Conservation (phyloP, 441 rosid genomes). For the Raphanus hybrid region DNA sequence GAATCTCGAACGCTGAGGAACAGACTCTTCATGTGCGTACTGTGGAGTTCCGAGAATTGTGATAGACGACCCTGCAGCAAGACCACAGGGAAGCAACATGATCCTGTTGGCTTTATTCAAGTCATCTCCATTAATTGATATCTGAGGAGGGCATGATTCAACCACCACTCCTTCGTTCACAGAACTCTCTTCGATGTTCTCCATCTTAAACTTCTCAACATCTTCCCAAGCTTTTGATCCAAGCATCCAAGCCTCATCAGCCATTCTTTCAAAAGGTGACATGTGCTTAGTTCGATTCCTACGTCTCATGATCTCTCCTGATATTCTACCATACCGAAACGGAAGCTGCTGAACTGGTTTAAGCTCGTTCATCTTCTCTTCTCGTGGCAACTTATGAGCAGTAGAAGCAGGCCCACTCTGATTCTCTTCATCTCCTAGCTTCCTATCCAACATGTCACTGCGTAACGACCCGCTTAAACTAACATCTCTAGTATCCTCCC, state of each 20-base stretch:
- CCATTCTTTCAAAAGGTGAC: conserved; percentile 79
- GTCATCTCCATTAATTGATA: conserved; percentile 71
- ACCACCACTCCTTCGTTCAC: conserved; percentile 52
- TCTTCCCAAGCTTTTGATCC: conserved; percentile 95
- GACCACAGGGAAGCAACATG: conserved; percentile 96
- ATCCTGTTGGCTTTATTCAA: conserved; percentile 60
- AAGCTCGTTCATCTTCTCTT: conserved; percentile 46
- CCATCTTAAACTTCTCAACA: conserved; percentile 57
- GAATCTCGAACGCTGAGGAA: conserved; percentile 67
- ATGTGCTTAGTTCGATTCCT: conserved; percentile 66
- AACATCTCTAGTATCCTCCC: conserved; percentile 50
- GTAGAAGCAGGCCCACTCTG: conserved; percentile 58
- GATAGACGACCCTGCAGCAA: conserved; percentile 90
- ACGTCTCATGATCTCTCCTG: conserved; percentile 73
- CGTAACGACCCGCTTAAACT: conserved; percentile 72
- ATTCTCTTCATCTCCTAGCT: conserved; percentile 63
- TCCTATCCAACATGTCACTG: too few species aligned
- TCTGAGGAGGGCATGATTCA: conserved; percentile 83
- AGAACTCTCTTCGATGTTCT: conserved; percentile 49
- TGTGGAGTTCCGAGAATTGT: conserved; percentile 90
- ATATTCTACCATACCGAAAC: conserved; percentile 72
- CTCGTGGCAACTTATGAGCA: conserved; percentile 55
- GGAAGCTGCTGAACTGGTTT: conserved; percentile 61
- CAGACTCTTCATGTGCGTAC: conserved; percentile 75
- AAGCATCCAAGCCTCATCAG: conserved; percentile 90